Percentiles rank a stretch among this genome's conserved stretches.
phyloP scores from a whole-genome alignment of 2,329 filamentous ascomycete genomes.

The Pseudopithomyces maydicus region DNA sequence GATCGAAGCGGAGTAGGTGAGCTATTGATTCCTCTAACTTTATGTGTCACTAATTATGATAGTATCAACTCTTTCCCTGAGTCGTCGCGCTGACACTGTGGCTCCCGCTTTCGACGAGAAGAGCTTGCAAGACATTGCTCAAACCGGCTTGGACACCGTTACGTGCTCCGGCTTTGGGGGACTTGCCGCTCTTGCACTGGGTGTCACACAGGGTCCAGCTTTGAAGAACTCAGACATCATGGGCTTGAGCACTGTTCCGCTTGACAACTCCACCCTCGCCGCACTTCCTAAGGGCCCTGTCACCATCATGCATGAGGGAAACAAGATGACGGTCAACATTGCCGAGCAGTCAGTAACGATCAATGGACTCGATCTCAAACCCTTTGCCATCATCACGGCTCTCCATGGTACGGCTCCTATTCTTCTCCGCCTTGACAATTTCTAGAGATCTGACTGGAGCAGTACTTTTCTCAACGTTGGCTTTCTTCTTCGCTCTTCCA shows the following conservation, averaged over 20 bases:
- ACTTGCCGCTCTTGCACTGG: conserved; percentile 23
- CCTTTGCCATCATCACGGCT: conserved; percentile 26
- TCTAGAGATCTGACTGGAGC: background rate
- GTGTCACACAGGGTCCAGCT: conserved; percentile 19
- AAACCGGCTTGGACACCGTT: conserved; percentile 22
- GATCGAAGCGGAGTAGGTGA: conserved; percentile 20
- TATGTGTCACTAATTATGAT: background rate
- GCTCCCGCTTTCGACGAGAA: conserved; percentile 25
- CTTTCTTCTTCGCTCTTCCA: conserved; percentile 33
- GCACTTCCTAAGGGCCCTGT: conserved; percentile 30
- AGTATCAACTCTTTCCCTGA: conserved; percentile 20
- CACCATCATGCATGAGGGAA: conserved; percentile 28
- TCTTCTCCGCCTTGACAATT: background rate
- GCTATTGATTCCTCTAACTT: background rate
- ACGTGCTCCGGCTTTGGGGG: conserved; percentile 36
- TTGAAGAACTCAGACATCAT: conserved; percentile 11
- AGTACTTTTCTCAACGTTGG: conserved; percentile 27
- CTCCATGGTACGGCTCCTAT: conserved; percentile 34
- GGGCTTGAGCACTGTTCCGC: conserved; percentile 1
- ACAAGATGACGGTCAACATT: conserved; percentile 27
- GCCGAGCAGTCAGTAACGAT: conserved; percentile 22
- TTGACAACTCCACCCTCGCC: conserved; percentile 22
- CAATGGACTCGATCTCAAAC: conserved; percentile 23
- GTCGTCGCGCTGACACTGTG: conserved; percentile 8
- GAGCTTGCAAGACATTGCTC: conserved; percentile 23